Conservation (phyloP, 305 asterid genomes). For the Fraxinus platypoda region DNA sequence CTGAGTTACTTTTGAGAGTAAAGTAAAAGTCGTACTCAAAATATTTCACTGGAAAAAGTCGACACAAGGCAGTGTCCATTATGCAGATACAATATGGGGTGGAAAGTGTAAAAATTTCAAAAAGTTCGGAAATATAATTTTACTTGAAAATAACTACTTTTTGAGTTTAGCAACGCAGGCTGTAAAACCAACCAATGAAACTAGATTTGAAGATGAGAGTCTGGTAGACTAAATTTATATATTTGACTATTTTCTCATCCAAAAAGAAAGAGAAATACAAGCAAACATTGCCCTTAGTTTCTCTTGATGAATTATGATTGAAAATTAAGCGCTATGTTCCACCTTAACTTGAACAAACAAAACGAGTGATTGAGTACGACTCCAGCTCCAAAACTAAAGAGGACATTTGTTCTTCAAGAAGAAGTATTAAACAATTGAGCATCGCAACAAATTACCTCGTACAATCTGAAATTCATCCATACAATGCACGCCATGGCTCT, state of each 20-base stretch:
- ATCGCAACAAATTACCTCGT: not conserved
- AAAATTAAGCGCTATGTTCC: not conserved
- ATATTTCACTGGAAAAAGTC: not conserved
- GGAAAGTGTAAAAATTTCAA: not conserved
- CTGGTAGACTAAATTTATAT: not conserved
- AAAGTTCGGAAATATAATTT: not conserved
- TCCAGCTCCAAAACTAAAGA: not conserved
- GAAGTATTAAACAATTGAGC: not conserved
- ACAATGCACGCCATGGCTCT: constrained; percentile 88
- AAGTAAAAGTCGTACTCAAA: not conserved
- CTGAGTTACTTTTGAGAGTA: not conserved
- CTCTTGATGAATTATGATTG: not conserved
- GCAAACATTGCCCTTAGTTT: not conserved
- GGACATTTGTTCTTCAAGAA: not conserved
- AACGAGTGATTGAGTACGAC: not conserved
- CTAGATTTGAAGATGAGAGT: not conserved
- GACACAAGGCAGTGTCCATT: not conserved
- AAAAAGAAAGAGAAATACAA: not conserved
- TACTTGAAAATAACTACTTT: not conserved
- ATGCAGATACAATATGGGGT: not conserved
- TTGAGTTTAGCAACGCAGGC: not conserved
- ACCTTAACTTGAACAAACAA: not conserved
- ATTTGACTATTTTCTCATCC: not conserved
- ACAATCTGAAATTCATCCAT: constrained; percentile 44
- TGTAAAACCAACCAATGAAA: not conserved